Evolutionary conservation across 2,329 filamentous ascomycete genomes (phyloP).

Genomic region (Hymenoscyphus repandus): DNA sequence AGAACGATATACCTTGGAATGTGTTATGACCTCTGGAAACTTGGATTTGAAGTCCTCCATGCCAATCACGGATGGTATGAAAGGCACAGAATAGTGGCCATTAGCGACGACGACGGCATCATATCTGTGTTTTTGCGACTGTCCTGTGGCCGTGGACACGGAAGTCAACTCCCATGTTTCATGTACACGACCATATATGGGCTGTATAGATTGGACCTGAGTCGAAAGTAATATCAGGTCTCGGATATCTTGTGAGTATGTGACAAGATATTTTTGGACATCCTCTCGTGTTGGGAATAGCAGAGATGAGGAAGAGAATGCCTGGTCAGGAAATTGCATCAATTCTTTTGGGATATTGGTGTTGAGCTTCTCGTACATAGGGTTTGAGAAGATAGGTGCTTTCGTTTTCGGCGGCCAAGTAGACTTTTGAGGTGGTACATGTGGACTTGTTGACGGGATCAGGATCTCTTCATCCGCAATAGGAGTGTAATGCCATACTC

Average conservation of each 20-base stretch:
- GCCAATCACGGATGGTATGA: slow-evolving; percentile 57
- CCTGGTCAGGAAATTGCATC: slow-evolving; percentile 72
- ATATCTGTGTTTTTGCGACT: slow-evolving; percentile 33
- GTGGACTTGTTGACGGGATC: slow-evolving; percentile 66
- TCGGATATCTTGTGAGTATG: slow-evolving; percentile 60
- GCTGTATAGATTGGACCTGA: slow-evolving; percentile 58
- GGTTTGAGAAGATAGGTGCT: slow-evolving; percentile 63
- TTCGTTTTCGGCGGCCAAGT: slow-evolving; percentile 38
- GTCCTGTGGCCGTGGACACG: slow-evolving; percentile 23
- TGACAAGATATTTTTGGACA: slow-evolving; percentile 68
- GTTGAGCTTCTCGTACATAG: slow-evolving; percentile 76
- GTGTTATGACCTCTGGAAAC: slow-evolving; percentile 58
- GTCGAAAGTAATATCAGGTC: slow-evolving; percentile 65
- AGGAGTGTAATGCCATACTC: slow-evolving; percentile 76
- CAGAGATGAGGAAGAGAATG: slow-evolving; percentile 58
- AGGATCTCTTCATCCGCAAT: slow-evolving; percentile 40
- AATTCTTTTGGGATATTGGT: slow-evolving; percentile 80
- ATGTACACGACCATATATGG: slow-evolving; percentile 20
- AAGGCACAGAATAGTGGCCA: slow-evolving; percentile 68
- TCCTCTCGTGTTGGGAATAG: slow-evolving; percentile 69
- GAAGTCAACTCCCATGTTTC: slow-evolving; percentile 51
- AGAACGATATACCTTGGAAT: slow-evolving; percentile 75
- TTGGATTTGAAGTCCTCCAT: slow-evolving; percentile 53
- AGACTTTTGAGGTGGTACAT: slow-evolving; percentile 58
- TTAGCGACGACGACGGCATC: slow-evolving; percentile 73